These are phyloP conservation scores for Nelumbo lutea DNA, from an alignment of 164 flowering plant genomes.

Conservation along the genomic window DNA sequence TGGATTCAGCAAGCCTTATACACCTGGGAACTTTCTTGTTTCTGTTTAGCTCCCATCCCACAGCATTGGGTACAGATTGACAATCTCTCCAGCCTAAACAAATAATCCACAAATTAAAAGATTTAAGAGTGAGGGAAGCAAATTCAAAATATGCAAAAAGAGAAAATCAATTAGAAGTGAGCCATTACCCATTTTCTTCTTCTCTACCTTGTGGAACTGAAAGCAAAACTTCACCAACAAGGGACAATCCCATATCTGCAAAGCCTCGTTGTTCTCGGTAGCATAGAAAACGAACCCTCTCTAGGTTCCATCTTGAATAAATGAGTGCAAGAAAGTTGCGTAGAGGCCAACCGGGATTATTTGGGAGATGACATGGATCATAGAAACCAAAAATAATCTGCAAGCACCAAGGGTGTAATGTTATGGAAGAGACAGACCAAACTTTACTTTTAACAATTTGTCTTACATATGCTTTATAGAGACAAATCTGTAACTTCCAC, in stretches of 20 bases:
- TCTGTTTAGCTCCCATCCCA: constrained; percentile 80
- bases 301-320: constrained; percentile 63
- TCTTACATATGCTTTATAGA: not conserved
- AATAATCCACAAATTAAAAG: constrained; percentile 8
- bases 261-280: constrained; percentile 91
- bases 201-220: constrained; percentile 72
- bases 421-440: not conserved
- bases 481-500: not conserved
- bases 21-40: constrained; percentile 50
- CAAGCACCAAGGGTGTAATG: constrained; percentile 17
- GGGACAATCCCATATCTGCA: constrained; percentile 73
- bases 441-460: not conserved
- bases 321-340: constrained; percentile 80
- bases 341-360: constrained; percentile 97
- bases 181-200: constrained; percentile 37
- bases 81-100: constrained; percentile 48
- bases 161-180: constrained; percentile 20
- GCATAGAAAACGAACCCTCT: constrained; percentile 63
- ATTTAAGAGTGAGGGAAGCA: constrained; percentile 6
- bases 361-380: constrained; percentile 90
- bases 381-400: constrained; percentile 94
- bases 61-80: constrained; percentile 50
- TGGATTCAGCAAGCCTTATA: constrained; percentile 73
- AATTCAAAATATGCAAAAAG: constrained; percentile 7
- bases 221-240: constrained; percentile 80